Evolutionary conservation across 192 early-diverging fungal genomes (phyloP).

Genomic region (Diversispora epigaea): DNA sequence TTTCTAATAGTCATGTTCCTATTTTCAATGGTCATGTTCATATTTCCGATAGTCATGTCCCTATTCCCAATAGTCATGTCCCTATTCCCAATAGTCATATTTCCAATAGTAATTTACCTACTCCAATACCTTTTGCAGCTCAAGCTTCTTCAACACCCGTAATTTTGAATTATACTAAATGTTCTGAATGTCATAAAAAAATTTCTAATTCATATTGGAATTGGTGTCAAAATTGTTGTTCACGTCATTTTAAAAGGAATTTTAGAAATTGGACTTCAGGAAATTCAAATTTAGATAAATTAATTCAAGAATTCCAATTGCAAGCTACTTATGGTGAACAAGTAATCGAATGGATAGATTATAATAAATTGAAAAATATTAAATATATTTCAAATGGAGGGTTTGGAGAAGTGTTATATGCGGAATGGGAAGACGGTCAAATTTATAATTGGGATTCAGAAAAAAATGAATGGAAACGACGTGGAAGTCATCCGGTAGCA

Average conservation of each 20-base stretch:
- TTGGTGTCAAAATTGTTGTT: background rate
- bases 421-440: background rate
- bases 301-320: background rate
- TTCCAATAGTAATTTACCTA: too few relatives aligned
- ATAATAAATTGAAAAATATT: background rate
- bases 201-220: background rate
- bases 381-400: conserved; percentile 12
- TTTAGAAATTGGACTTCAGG: background rate
- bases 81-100: too few relatives aligned
- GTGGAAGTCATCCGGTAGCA: background rate
- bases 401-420: background rate
- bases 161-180: background rate
- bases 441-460: background rate
- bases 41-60: too few relatives aligned
- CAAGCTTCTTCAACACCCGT: too few relatives aligned
- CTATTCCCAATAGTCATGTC: too few relatives aligned
- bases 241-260: background rate
- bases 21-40: too few relatives aligned
- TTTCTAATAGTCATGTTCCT: too few relatives aligned
- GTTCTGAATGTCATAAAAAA: background rate
- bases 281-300: background rate
- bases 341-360: conserved; percentile 11
- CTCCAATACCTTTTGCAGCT: too few relatives aligned
- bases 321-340: background rate
- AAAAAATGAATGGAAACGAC: background rate